Evolutionary conservation across 2,329 filamentous ascomycete species (phyloP), one percentile per base, ranked within the genome.

Genomic region (Nemania sp.): DNA sequence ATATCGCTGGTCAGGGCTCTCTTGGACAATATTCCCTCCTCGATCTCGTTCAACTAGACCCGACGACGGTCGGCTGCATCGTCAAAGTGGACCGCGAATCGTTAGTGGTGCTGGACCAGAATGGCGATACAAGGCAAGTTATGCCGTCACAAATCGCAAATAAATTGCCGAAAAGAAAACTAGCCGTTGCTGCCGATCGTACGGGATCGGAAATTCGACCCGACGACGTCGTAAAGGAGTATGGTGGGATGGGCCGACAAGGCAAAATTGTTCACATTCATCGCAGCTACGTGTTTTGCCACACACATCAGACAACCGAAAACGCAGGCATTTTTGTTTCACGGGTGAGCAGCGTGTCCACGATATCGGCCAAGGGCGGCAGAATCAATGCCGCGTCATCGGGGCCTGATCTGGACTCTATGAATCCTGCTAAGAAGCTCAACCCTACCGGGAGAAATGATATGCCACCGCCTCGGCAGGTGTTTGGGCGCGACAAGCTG

Each of bases 71-170:
- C 20, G 94, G 88, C 53, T 96, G 91, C 69, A 86, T 99, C 56
- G 87, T 96, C 73, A 96, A 96, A 73, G 91, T 97, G 41, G 94
- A 99, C 67, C 88, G 92, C 48, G 94, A 99, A 72, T 93, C 91
- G 0, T 77, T 99, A 49, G 87, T 89, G 22, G 88, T 97, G 0
- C 77, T 99, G 9, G 93, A 99, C 66, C 94, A 99, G 70, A 89
- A 94, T 59, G 90, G 91, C 57, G 88, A 91, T 57, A 83, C 85
- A 14, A 86, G 91, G 56, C 89, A 89, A 59, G 79, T 96, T 3
- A 85, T 97, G 70, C 92, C 92, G 15, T 96, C 93, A 0, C 91
- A 96, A 69, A 91, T 99, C 60, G 86, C 91, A 22, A 94, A 94
- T 73, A 92, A 91, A 70, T 80, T 97, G 40, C 89, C 90, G 3